Conservation (phyloP, 1,139 yeast genomes). For the Debaryomycetaceae sp. region DNA sequence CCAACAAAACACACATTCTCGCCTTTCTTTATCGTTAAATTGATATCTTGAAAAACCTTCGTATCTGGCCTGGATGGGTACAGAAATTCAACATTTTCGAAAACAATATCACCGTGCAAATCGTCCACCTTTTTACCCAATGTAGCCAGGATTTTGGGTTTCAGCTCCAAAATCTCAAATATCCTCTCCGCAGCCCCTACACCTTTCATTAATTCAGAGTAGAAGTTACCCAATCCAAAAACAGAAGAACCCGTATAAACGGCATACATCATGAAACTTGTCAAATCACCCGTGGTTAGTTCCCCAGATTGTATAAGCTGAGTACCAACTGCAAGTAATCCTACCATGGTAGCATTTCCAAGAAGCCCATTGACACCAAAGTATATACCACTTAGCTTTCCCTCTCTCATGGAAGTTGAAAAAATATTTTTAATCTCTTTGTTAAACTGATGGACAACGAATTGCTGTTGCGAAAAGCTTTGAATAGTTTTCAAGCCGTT, state of each 20-base stretch:
- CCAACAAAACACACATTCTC: constrained; percentile 93
- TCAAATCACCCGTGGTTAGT: constrained; percentile 81
- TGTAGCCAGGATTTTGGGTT: constrained; percentile 65
- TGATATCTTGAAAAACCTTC: constrained; percentile 52
- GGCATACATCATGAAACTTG: constrained; percentile 91
- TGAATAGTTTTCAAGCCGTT: constrained; percentile 86
- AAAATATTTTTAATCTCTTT: constrained; percentile 72
- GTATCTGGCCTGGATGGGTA: constrained; percentile 87
- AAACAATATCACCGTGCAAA: constrained; percentile 47
- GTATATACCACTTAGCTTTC: constrained; percentile 71
- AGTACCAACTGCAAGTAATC: constrained; percentile 79
- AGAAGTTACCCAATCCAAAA: constrained; percentile 85
- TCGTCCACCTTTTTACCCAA: constrained; percentile 47
- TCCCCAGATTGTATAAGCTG: constrained; percentile 67
- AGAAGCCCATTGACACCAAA: constrained; percentile 75
- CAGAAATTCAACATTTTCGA: constrained; percentile 64
- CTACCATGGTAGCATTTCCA: constrained; percentile 76
- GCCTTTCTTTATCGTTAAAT: constrained; percentile 71
- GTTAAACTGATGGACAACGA: constrained; percentile 47
- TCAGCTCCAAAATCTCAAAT: constrained; percentile 79
- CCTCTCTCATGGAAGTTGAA: constrained; percentile 74
- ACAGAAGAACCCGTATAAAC: constrained; percentile 90
- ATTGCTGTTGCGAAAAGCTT: constrained; percentile 80
- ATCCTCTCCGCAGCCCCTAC: constrained; percentile 93
- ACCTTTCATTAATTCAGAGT: constrained; percentile 93